Conservation (phyloP, 2,329 filamentous ascomycete species). For the Lecanicillium sp. region DNA sequence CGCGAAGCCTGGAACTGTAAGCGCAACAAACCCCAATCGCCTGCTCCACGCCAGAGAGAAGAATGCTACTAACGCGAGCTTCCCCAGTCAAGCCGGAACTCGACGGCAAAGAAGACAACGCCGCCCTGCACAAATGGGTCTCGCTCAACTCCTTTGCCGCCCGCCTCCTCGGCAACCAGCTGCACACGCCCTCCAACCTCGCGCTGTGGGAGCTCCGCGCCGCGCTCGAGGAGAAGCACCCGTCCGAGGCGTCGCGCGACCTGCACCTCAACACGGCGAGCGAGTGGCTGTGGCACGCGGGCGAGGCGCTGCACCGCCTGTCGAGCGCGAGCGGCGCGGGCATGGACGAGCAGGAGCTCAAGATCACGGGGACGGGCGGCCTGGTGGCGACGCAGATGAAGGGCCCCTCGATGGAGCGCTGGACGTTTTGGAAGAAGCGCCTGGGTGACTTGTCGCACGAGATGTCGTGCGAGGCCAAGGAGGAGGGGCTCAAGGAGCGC, state of each 20-base stretch:
- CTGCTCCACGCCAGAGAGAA: not conserved
- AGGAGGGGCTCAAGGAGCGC: slow-evolving; percentile 19
- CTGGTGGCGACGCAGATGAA: slow-evolving; percentile 13
- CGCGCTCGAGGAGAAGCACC: slow-evolving; percentile 23
- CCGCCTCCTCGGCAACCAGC: slow-evolving; percentile 22
- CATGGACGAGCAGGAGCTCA: slow-evolving; percentile 18
- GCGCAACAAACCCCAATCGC: too few species aligned
- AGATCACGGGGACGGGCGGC: slow-evolving; percentile 19
- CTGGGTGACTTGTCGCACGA: slow-evolving; percentile 19
- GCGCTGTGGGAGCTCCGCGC: slow-evolving; percentile 27
- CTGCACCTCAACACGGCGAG: slow-evolving; percentile 14
- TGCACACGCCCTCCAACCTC: slow-evolving; percentile 22
- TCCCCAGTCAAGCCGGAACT: slow-evolving; percentile 21
- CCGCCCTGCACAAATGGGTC: slow-evolving; percentile 22
- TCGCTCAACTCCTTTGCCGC: slow-evolving; percentile 30
- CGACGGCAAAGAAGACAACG: slow-evolving; percentile 19
- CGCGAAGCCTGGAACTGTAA: slow-evolving; percentile 26
- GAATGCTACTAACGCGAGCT: not conserved
- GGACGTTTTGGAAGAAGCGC: slow-evolving; percentile 26
- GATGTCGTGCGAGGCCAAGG: slow-evolving; percentile 13
- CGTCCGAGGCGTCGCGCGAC: slow-evolving; percentile 8
- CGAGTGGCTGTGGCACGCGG: slow-evolving; percentile 28
- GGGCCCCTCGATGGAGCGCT: slow-evolving; percentile 24
- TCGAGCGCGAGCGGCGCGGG: slow-evolving; percentile 11
- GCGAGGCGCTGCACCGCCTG: slow-evolving; percentile 20